These are phyloP conservation scores for Verticillium nubilum DNA, from an alignment of 2,329 filamentous ascomycete genomes.

Conservation along the genomic window DNA sequence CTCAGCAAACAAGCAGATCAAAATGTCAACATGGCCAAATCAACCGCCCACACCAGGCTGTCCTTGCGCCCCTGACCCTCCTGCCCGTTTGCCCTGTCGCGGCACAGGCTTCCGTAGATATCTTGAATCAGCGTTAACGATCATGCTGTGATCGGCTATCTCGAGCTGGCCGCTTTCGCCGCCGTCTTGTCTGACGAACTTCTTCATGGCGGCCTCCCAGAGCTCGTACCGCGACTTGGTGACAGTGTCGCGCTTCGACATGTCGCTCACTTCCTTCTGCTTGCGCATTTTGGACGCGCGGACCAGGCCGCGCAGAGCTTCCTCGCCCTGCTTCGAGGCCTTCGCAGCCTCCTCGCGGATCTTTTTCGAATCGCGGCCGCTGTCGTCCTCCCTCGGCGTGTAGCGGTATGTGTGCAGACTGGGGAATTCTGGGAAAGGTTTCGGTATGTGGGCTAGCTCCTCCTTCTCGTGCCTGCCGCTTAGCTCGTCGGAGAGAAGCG, in stretches of 20 bases:
- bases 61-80: background rate
- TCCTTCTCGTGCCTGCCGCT: constrained; percentile 54
- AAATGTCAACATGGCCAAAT: background rate
- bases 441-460: constrained; percentile 50
- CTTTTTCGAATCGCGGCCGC: constrained; percentile 46
- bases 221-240: constrained; percentile 51
- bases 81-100: constrained; percentile 34
- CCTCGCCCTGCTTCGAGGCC: constrained; percentile 57
- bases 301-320: constrained; percentile 53
- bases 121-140: constrained; percentile 52
- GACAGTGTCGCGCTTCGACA: constrained; percentile 45
- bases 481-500: constrained; percentile 47
- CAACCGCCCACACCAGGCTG: background rate
- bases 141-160: constrained; percentile 58
- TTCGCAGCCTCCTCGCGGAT: constrained; percentile 55
- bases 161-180: constrained; percentile 36
- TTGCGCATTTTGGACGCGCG: constrained; percentile 59
- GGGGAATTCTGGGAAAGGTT: constrained; percentile 55
- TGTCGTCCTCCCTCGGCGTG: constrained; percentile 46
- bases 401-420: constrained; percentile 60
- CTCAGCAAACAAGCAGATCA: no score
- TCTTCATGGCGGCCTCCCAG: constrained; percentile 58
- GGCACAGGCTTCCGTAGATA: constrained; percentile 50
- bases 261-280: constrained; percentile 56
- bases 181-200: constrained; percentile 38